Evolutionary conservation across 345 rosid species (phyloP).

Genomic region (Physaria fendleri): DNA sequence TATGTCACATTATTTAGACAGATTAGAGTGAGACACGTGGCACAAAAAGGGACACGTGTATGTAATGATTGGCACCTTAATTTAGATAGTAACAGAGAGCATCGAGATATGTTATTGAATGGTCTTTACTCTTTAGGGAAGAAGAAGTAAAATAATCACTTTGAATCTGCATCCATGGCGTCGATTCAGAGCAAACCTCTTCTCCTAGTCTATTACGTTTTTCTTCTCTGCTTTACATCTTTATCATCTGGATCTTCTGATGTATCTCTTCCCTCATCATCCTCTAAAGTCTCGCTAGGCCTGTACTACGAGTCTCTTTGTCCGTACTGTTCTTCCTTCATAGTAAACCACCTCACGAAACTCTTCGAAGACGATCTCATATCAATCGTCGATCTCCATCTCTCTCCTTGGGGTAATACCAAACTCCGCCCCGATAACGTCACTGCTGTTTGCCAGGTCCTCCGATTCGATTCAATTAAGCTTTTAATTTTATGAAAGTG

Average conservation of each 20-base stretch:
- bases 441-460: conserved; percentile 75
- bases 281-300: conserved; percentile 45
- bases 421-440: conserved; percentile 39
- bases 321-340: conserved; percentile 66
- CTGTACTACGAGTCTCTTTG: conserved; percentile 81
- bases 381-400: conserved; percentile 62
- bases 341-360: conserved; percentile 44
- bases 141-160: background rate
- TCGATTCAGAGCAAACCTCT: background rate
- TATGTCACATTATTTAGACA: too few relatives aligned
- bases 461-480: background rate
- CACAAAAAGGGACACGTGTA: conserved; percentile 1
- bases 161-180: conserved; percentile 20
- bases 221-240: conserved; percentile 9
- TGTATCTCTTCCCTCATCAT: conserved; percentile 12
- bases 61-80: background rate
- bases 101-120: background rate
- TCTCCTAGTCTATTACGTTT: conserved; percentile 1
- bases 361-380: conserved; percentile 53
- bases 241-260: conserved; percentile 10
- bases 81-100: background rate
- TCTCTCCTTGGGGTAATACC: conserved; percentile 83
- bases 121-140: background rate
- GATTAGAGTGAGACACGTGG: background rate
- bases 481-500: background rate